A percentile compares a stretch with the other conserved stretches of the same genome.
phyloP scores from a whole-genome alignment of 768 basidiomycete species.

The Pleurotus giganteus region DNA sequence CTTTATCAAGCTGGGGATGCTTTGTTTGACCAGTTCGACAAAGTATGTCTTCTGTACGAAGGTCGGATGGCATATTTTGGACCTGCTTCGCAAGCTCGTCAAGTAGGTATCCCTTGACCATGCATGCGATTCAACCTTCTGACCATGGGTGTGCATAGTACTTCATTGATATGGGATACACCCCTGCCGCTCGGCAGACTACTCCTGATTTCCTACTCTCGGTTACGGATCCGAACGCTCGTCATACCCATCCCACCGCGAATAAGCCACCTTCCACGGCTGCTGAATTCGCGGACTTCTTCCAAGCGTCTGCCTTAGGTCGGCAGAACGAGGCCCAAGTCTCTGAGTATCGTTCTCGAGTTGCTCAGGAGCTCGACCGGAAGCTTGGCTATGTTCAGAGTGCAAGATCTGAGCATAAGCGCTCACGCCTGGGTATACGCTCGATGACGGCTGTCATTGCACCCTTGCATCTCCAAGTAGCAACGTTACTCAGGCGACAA shows the following conservation, averaged over 20 bases:
- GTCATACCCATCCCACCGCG: slow-evolving; percentile 44
- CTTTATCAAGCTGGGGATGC: slow-evolving; percentile 84
- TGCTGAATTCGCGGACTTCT: slow-evolving; percentile 53
- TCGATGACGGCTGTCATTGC: neutral
- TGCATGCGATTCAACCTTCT: neutral
- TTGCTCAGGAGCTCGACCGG: neutral
- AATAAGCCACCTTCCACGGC: slow-evolving; percentile 50
- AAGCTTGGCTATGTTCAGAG: neutral
- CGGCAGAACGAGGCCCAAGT: slow-evolving; percentile 7
- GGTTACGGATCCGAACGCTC: slow-evolving; percentile 60
- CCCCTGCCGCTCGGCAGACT: slow-evolving; percentile 61
- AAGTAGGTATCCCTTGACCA: slow-evolving; percentile 28
- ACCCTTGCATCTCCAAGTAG: neutral
- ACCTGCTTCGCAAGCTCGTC: slow-evolving; percentile 55
- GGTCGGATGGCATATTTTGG: slow-evolving; percentile 80
- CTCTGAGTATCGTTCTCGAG: neutral
- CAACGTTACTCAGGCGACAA: neutral
- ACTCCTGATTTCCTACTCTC: slow-evolving; percentile 63
- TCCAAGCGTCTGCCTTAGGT: slow-evolving; percentile 37
- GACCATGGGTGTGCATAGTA: neutral
- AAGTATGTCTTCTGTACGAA: slow-evolving; percentile 75
- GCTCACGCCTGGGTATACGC: slow-evolving; percentile 48
- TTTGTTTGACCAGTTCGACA: slow-evolving; percentile 62
- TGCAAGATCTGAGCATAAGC: slow-evolving; percentile 30
- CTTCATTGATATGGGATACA: slow-evolving; percentile 33